phyloP scores from a whole-genome alignment of 768 basidiomycete genomes.

The Russula brevipes region DNA sequence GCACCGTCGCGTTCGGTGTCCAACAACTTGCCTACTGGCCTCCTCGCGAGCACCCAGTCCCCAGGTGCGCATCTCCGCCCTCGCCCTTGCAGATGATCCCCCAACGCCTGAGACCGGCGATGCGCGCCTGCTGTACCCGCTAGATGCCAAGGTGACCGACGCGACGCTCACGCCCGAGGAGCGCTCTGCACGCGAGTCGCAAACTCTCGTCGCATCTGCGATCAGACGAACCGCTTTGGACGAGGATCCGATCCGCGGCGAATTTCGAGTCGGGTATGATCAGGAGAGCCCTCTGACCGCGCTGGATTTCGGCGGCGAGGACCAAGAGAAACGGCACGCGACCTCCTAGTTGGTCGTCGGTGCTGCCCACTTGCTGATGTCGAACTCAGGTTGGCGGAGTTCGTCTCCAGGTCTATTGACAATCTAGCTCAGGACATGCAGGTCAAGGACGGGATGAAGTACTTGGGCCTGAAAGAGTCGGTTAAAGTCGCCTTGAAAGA shows the following conservation, averaged over 20 bases:
- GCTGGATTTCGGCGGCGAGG: constrained; percentile 55
- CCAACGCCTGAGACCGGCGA: background rate
- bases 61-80: constrained; percentile 3
- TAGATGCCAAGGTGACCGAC: constrained; percentile 10
- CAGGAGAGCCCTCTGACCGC: constrained; percentile 41
- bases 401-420: constrained; percentile 56
- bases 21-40: constrained; percentile 13
- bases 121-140: background rate
- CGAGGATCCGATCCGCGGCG: background rate
- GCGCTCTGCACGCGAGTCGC: constrained; percentile 2
- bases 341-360: background rate
- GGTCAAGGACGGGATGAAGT: constrained; percentile 48
- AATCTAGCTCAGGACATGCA: constrained; percentile 50
- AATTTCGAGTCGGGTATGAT: constrained; percentile 49
- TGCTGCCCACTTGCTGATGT: background rate
- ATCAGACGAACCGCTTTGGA: background rate
- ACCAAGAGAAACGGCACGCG: constrained; percentile 48
- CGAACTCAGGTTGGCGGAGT: constrained; percentile 49
- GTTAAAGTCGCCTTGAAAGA: constrained; percentile 17
- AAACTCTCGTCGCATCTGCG: constrained; percentile 1
- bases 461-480: constrained; percentile 48
- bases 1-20: background rate
- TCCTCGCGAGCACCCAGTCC: constrained; percentile 19
- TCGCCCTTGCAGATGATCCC: no score
- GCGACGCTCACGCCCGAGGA: constrained; percentile 18